Conservation (phyloP, 2,329 filamentous ascomycete species). For the Cladosporium sp. region DNA sequence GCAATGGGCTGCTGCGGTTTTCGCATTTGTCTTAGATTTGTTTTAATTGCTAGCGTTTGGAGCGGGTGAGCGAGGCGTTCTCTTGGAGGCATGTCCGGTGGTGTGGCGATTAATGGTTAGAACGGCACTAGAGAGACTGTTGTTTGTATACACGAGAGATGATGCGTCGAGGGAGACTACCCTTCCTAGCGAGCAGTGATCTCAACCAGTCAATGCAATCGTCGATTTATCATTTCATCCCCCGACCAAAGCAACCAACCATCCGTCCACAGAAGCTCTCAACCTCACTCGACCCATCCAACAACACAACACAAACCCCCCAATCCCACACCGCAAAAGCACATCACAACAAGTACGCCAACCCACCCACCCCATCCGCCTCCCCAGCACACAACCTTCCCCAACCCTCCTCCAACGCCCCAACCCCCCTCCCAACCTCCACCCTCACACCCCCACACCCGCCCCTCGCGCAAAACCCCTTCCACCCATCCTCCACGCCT, state of each 20-base stretch:
- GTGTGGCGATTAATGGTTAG: neutral
- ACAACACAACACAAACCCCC: neutral
- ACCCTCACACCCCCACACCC: constrained; percentile 11
- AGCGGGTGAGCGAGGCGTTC: constrained; percentile 17
- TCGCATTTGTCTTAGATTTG: neutral
- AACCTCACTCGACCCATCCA: neutral
- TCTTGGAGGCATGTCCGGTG: neutral
- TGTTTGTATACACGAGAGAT: neutral
- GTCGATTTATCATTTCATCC: neutral
- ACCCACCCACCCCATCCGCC: neutral
- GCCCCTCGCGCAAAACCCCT: constrained; percentile 11
- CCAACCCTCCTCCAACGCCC: constrained; percentile 1
- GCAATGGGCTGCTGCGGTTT: neutral
- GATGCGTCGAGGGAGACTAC: neutral
- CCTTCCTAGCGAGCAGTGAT: neutral
- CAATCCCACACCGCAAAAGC: neutral
- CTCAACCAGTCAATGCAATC: neutral
- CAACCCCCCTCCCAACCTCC: constrained; percentile 1
- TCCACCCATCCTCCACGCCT: constrained; percentile 16
- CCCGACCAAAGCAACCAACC: neutral
- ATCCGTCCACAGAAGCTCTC: neutral
- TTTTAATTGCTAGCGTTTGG: constrained; percentile 10
- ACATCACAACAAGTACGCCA: neutral
- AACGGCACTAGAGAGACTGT: neutral
- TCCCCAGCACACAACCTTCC: neutral